Conservation (phyloP, 2,329 filamentous ascomycete species). For the Beauveria sp. region DNA sequence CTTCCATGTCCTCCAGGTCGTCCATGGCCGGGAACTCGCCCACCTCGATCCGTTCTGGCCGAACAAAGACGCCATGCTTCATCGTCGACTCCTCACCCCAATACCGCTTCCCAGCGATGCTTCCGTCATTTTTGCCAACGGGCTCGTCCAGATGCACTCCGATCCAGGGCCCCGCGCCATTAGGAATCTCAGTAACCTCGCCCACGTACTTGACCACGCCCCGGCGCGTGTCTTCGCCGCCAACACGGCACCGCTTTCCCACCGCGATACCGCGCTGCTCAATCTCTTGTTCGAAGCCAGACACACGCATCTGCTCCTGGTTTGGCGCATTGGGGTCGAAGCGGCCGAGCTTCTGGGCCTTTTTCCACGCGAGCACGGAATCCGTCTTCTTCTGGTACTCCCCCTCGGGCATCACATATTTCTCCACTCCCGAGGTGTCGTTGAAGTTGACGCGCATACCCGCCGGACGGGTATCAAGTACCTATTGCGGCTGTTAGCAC, state of each 20-base stretch:
- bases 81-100: conserved; percentile 57
- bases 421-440: conserved; percentile 73
- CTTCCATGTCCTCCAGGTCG: conserved; percentile 70
- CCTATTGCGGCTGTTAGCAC: conserved; percentile 38
- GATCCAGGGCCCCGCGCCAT: conserved; percentile 59
- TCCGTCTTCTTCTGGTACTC: conserved; percentile 83
- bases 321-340: conserved; percentile 81
- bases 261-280: conserved; percentile 57
- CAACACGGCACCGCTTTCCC: conserved; percentile 57
- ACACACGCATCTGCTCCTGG: conserved; percentile 64
- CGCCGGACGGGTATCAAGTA: conserved; percentile 71
- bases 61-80: conserved; percentile 72
- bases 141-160: conserved; percentile 72
- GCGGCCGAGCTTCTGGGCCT: conserved; percentile 85
- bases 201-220: conserved; percentile 67
- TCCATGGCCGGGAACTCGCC: conserved; percentile 66
- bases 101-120: conserved; percentile 58
- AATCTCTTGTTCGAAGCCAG: conserved; percentile 62
- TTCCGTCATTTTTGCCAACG: conserved; percentile 75
- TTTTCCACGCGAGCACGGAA: conserved; percentile 93
- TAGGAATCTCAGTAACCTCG: conserved; percentile 65
- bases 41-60: conserved; percentile 68
- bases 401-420: conserved; percentile 79
- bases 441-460: conserved; percentile 70
- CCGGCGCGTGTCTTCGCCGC: conserved; percentile 59